A percentile compares a stretch with the other conserved stretches of the same genome.
Evolutionary conservation across 768 basidiomycete species (phyloP).

Genomic region (Leccinum subtestaceum): DNA sequence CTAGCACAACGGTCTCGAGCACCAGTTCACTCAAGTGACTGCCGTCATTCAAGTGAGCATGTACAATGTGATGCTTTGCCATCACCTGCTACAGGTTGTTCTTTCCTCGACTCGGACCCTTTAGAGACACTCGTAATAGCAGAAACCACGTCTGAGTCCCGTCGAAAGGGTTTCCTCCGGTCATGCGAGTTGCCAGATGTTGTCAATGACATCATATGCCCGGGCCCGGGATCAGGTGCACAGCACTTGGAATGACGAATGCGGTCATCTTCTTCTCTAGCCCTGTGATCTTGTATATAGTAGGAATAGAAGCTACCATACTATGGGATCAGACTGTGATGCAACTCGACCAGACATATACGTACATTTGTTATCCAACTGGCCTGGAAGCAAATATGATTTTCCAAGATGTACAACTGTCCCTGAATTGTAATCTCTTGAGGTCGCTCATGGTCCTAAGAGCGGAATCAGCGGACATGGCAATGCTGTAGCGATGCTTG

Average conservation of each 20-base stretch:
- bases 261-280: constrained; percentile 98
- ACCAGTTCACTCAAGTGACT: too few relatives aligned
- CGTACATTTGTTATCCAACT: constrained; percentile 98
- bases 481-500: constrained; percentile 22
- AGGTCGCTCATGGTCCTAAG: constrained; percentile 26
- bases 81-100: too few relatives aligned
- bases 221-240: too few relatives aligned
- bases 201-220: too few relatives aligned
- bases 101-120: too few relatives aligned
- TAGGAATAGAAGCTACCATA: constrained; percentile 74
- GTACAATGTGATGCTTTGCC: too few relatives aligned
- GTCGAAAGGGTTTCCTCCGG: too few relatives aligned
- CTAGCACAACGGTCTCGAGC: too few relatives aligned
- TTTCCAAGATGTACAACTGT: constrained; percentile 94
- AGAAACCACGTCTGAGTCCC: too few relatives aligned
- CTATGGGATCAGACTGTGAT: constrained; percentile 11
- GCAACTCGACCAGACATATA: constrained; percentile 8
- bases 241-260: constrained; percentile 93
- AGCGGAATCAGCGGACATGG: constrained; percentile 18
- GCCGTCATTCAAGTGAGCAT: too few relatives aligned
- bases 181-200: too few relatives aligned
- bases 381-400: constrained; percentile 98
- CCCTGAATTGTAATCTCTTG: constrained; percentile 96
- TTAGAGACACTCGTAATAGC: too few relatives aligned
- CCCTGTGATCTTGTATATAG: constrained; percentile 80